Evolutionary conservation across 1,284 basidiomycete species (phyloP).

Genomic region (Malassezia cuniculi): DNA sequence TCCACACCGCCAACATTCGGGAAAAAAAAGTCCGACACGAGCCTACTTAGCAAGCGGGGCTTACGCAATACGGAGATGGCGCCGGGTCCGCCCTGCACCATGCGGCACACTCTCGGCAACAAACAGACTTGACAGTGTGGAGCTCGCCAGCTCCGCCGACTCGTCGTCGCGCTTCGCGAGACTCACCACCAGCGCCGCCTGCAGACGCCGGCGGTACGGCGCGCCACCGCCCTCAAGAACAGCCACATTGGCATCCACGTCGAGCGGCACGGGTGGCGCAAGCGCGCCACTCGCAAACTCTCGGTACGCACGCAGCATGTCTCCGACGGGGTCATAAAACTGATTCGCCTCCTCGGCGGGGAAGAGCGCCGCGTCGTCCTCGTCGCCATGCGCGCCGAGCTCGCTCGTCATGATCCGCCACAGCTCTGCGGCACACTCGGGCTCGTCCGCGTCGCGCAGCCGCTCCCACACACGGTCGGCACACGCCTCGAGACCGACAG

Average conservation of each 20-base stretch:
- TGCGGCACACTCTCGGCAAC: not conserved
- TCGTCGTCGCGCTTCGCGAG: not conserved
- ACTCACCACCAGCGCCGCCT: not conserved
- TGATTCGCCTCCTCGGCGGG: constrained; percentile 30
- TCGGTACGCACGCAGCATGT: constrained; percentile 17
- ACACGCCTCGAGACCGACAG: constrained; percentile 1
- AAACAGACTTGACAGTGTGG: not conserved
- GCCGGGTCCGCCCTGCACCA: not conserved
- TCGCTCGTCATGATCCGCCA: too few species aligned
- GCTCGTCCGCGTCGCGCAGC: not conserved
- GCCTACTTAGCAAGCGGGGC: constrained; percentile 49
- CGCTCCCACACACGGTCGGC: constrained; percentile 4
- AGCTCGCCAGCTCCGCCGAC: too few species aligned
- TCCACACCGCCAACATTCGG: constrained; percentile 91
- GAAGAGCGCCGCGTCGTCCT: constrained; percentile 16
- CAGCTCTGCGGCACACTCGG: not conserved
- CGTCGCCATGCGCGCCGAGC: too few species aligned
- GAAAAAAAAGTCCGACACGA: constrained; percentile 95
- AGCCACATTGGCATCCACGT: too few species aligned
- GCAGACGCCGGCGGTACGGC: too few species aligned
- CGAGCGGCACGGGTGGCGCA: not conserved
- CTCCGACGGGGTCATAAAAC: constrained; percentile 23
- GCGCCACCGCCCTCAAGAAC: too few species aligned
- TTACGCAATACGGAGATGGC: constrained; percentile 13
- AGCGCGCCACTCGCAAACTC: not conserved